Percentiles rank a stretch among this genome's conserved stretches.
phyloP scores from a whole-genome alignment of 805 yeast genomes.

The Metschnikowia reukaufii region DNA sequence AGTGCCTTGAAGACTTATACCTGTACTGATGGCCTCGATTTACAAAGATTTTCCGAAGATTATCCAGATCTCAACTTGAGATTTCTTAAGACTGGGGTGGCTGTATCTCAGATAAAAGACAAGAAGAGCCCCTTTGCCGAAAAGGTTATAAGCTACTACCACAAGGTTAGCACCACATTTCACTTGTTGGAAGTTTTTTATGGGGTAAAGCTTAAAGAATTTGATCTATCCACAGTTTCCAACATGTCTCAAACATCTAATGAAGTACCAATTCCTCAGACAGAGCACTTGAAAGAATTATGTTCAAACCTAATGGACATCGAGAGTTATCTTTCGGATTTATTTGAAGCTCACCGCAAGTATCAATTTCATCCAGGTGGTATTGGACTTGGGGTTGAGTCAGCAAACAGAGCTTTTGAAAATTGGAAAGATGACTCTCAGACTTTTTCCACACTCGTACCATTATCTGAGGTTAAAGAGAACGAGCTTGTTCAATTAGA shows the following conservation, averaged over 20 bases:
- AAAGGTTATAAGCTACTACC: neutral
- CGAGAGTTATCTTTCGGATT: neutral
- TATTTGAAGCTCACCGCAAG: neutral
- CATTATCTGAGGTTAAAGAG: neutral
- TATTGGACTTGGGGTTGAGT: neutral
- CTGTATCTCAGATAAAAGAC: neutral
- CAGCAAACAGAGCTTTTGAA: neutral
- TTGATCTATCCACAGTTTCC: neutral
- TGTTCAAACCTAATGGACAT: neutral
- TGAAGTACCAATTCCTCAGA: neutral
- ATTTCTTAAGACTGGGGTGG: neutral
- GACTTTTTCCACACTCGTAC: neutral
- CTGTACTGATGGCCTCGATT: neutral
- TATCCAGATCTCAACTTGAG: neutral
- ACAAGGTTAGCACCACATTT: neutral
- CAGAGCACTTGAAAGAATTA: neutral
- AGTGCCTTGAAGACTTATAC: neutral
- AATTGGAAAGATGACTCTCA: neutral
- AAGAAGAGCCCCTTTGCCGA: neutral
- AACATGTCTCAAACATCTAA: neutral
- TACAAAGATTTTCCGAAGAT: neutral
- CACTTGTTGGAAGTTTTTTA: neutral
- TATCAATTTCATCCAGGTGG: neutral
- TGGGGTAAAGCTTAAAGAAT: neutral
- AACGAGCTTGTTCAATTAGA: neutral